Evolutionary conservation across 2,329 filamentous ascomycete species (phyloP).

Genomic region (Neonectria faginata): DNA sequence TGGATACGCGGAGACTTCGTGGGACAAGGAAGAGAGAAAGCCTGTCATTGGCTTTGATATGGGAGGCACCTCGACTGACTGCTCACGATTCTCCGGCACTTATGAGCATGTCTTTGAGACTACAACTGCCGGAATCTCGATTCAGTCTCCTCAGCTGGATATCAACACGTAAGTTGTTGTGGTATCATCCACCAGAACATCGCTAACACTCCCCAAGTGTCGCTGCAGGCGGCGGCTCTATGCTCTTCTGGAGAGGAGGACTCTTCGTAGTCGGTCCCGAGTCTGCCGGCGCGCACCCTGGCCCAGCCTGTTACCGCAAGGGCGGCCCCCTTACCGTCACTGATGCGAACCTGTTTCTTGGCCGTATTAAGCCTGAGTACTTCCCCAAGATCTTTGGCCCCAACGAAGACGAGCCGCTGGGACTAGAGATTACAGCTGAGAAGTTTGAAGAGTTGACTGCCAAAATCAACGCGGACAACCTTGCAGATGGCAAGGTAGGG

Average conservation of each 20-base stretch:
- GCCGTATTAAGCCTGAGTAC: slow-evolving; percentile 69
- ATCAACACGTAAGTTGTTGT: slow-evolving; percentile 72
- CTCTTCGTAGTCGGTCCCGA: slow-evolving; percentile 80
- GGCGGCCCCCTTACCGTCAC: slow-evolving; percentile 78
- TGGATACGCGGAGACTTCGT: slow-evolving; percentile 79
- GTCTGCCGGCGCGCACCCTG: slow-evolving; percentile 76
- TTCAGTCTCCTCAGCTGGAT: slow-evolving; percentile 82
- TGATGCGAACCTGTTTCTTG: slow-evolving; percentile 77
- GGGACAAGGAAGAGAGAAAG: slow-evolving; percentile 73
- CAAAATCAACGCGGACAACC: slow-evolving; percentile 54
- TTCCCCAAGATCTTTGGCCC: slow-evolving; percentile 79
- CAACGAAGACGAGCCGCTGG: slow-evolving; percentile 69
- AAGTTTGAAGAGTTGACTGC: slow-evolving; percentile 57
- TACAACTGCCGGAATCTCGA: slow-evolving; percentile 81
- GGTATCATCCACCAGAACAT: too few species aligned
- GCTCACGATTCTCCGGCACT: slow-evolving; percentile 71
- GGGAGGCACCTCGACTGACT: slow-evolving; percentile 79
- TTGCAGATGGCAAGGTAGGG: slow-evolving; percentile 42
- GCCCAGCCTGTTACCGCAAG: slow-evolving; percentile 80
- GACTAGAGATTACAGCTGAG: slow-evolving; percentile 53
- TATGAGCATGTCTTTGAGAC: slow-evolving; percentile 72
- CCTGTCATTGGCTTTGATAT: slow-evolving; percentile 83
- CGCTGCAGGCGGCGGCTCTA: slow-evolving; percentile 78
- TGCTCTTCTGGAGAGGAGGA: slow-evolving; percentile 77
- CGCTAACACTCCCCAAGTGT: slow-evolving; percentile 54